Evolutionary conservation across 2,329 filamentous ascomycete genomes (phyloP).

Genomic region (Pestalotiopsis sp.): DNA sequence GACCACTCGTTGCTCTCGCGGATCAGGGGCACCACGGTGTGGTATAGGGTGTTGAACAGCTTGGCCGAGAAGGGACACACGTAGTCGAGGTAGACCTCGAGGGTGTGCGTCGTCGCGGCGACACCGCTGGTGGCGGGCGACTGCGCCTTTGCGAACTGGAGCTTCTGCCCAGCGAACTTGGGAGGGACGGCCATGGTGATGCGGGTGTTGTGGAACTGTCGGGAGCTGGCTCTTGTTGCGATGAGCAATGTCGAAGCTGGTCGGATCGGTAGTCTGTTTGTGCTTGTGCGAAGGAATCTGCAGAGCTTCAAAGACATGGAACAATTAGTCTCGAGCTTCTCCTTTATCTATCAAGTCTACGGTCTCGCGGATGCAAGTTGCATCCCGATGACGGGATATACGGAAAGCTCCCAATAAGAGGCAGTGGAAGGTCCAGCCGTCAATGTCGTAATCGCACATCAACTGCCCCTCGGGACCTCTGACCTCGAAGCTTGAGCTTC

Average conservation of each 20-base stretch:
- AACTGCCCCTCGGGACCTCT: not conserved
- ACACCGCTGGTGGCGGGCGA: conserved; percentile 36
- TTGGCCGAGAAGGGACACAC: conserved; percentile 75
- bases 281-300: not conserved
- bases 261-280: not conserved
- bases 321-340: not conserved
- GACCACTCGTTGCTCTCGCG: conserved; percentile 58
- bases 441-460: not conserved
- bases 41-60: conserved; percentile 77
- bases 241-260: not conserved
- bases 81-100: conserved; percentile 82
- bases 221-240: not conserved
- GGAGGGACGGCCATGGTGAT: conserved; percentile 73
- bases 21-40: conserved; percentile 66
- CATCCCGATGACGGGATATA: not conserved
- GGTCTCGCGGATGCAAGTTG: not conserved
- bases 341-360: not conserved
- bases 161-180: conserved; percentile 74
- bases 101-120: conserved; percentile 55
- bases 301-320: not conserved
- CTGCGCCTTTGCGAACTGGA: conserved; percentile 48
- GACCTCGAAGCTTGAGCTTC: not conserved
- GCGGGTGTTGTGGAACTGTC: not conserved
- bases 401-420: not conserved
- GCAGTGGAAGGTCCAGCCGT: not conserved